Percentiles rank a stretch among this genome's conserved stretches.
These are phyloP conservation scores for Citrus medica DNA, from an alignment of 345 rosid genomes.

Conservation along the genomic window DNA sequence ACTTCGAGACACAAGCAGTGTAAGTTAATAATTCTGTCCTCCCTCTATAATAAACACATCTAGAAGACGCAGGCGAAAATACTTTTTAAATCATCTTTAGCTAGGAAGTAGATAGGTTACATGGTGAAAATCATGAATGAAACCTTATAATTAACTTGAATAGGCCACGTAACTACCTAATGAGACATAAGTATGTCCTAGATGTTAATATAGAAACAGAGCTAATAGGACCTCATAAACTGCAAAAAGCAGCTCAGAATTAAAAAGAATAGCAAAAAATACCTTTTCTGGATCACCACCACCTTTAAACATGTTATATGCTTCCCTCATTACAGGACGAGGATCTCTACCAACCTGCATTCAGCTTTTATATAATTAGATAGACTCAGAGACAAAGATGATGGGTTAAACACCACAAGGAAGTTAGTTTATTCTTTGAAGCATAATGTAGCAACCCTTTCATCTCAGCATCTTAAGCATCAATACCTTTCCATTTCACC, in stretches of 20 bases:
- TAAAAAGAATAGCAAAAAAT: not conserved
- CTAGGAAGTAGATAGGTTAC: not conserved
- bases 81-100: not conserved
- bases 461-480: not conserved
- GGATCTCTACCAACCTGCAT: constrained; percentile 90
- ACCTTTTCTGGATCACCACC: constrained; percentile 95
- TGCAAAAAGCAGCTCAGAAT: not conserved
- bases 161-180: no score
- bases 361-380: not conserved
- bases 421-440: not conserved
- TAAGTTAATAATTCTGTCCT: not conserved
- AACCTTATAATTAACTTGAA: not conserved
- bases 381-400: not conserved
- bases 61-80: not conserved
- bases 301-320: constrained; percentile 69
- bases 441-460: not conserved
- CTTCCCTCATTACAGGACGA: constrained; percentile 77
- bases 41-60: not conserved
- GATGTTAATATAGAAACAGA: not conserved
- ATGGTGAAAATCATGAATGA: not conserved
- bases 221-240: not conserved
- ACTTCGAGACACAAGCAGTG: not conserved
- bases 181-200: not conserved
- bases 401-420: not conserved
- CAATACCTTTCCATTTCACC: not conserved